Base-by-base conservation (phyloP, 2,329 filamentous ascomycete genomes). In the Colletotrichum lentis region DNA sequence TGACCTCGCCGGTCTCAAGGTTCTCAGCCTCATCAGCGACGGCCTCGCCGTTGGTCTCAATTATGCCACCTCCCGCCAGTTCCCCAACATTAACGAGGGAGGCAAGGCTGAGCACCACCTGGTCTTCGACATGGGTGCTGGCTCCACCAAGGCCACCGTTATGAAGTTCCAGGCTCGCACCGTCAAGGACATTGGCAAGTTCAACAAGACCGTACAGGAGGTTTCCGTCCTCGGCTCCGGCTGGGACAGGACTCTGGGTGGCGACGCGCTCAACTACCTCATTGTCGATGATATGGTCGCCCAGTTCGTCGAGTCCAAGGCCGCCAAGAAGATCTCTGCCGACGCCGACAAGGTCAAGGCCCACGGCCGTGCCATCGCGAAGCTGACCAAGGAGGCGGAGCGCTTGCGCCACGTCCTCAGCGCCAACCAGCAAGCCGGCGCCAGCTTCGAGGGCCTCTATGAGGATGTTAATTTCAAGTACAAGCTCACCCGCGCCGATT, bases 51-150 rank as follows among this genome's bases (percentile, higher is more conserved):
- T 99, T 66, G 96, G 94, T 31, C 81, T 99, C 73, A 96, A 99
- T 81, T 99, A 98, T 79, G 96, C 96, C 50, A 97, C 94, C 35
- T 91, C 88, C 75, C 89, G 96, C 74, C 93, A 91, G 18, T 99
- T 98, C 79, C 93, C 94, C 44, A 93, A 88, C 73, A 84, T 96
- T 69, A 91, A 88, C 63, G 90, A 96, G 62, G 93, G 93, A 62
- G 91, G 87, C 71, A 94, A 94, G 82, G 91, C 96, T 0, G 96
- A 99, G 80, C 88, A 94, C 74, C 93, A 99, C 80, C 82, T 99
- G 77, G 88, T 99, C 37, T 99, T 96, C 76, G 96, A 99, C 77
- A 98, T 99, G 94, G 96, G 96, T 72, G 94, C 96, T 72, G 96
- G 96, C 5, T 97, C 93, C 53, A 92, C 95, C 39, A 97, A 93